Evolutionary conservation across 371 early-diverging fungal species (phyloP).

Genomic region (Quaeritorhiza haematococci): DNA sequence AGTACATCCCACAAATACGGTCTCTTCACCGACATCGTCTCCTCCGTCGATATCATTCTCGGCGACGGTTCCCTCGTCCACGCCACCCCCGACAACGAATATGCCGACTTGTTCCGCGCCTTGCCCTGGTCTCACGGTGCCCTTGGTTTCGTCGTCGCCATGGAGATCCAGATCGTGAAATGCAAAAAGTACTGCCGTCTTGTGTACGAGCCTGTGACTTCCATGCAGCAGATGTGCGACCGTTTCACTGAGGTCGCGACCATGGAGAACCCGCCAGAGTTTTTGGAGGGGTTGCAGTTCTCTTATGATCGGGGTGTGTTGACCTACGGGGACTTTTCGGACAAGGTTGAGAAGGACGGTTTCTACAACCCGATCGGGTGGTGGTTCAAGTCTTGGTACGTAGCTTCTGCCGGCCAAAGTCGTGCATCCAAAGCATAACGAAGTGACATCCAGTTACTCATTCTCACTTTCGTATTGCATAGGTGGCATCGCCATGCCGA

Average conservation of each 20-base stretch:
- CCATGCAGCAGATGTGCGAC: slow-evolving; percentile 19
- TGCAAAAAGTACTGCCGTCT: slow-evolving; percentile 34
- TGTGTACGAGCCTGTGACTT: slow-evolving; percentile 21
- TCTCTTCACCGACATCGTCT: slow-evolving; percentile 31
- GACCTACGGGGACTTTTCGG: slow-evolving; percentile 34
- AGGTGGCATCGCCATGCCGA: slow-evolving; percentile 37
- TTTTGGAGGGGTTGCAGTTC: slow-evolving; percentile 38
- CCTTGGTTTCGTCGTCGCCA: slow-evolving; percentile 37
- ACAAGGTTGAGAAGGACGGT: slow-evolving; percentile 16
- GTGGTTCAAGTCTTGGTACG: slow-evolving; percentile 40
- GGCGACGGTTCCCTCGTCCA: slow-evolving; percentile 29
- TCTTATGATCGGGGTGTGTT: slow-evolving; percentile 32
- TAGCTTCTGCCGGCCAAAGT: not conserved
- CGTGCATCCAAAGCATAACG: not conserved
- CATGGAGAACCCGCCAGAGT: slow-evolving; percentile 21
- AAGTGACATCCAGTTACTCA: too few relatives aligned
- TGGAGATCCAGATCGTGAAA: slow-evolving; percentile 39
- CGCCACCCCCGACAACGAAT: slow-evolving; percentile 21
- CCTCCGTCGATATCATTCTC: slow-evolving; percentile 35
- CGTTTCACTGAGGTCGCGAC: slow-evolving; percentile 27
- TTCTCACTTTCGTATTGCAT: too few relatives aligned
- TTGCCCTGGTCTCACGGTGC: slow-evolving; percentile 46
- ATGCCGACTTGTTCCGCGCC: slow-evolving; percentile 40
- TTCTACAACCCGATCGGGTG: slow-evolving; percentile 26
- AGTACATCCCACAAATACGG: slow-evolving; percentile 44